phyloP scores from a whole-genome alignment of 441 rosid species.

The Aleurites moluccanus region DNA sequence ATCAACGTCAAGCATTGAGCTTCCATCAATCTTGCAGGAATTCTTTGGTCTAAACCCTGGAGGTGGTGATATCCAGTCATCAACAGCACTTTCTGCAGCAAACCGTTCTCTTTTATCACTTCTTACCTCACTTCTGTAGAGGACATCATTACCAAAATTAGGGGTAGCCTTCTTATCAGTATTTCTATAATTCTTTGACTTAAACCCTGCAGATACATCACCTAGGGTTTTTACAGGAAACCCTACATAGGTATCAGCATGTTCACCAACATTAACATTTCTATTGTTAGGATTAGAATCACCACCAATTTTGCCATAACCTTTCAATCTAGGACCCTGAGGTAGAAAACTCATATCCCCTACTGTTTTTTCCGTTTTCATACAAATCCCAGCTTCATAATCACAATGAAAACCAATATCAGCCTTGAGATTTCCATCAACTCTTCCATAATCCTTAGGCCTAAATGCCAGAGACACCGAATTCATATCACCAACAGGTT shows the following conservation, averaged over 20 bases:
- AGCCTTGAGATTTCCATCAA: constrained; percentile 31
- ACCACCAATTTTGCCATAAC: constrained; percentile 36
- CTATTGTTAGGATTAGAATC: constrained; percentile 29
- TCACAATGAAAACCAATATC: constrained; percentile 36
- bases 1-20: constrained; percentile 23
- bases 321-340: constrained; percentile 31
- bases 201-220: constrained; percentile 41
- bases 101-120: constrained; percentile 34
- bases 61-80: constrained; percentile 23
- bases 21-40: constrained; percentile 26
- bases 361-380: constrained; percentile 28
- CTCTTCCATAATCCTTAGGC: constrained; percentile 25
- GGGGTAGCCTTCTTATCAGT: constrained; percentile 30
- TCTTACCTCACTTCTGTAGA: constrained; percentile 26
- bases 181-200: constrained; percentile 34
- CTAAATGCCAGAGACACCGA: constrained; percentile 30
- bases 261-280: constrained; percentile 15
- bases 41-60: constrained; percentile 20
- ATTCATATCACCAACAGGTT: constrained; percentile 23
- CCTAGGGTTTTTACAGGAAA: constrained; percentile 54
- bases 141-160: constrained; percentile 34
- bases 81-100: constrained; percentile 22
- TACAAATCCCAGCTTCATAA: constrained; percentile 26
- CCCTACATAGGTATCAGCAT: constrained; percentile 30
- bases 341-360: constrained; percentile 23